Conservation (phyloP, 106 monocot species). For the Apostasia shenzhenica region DNA sequence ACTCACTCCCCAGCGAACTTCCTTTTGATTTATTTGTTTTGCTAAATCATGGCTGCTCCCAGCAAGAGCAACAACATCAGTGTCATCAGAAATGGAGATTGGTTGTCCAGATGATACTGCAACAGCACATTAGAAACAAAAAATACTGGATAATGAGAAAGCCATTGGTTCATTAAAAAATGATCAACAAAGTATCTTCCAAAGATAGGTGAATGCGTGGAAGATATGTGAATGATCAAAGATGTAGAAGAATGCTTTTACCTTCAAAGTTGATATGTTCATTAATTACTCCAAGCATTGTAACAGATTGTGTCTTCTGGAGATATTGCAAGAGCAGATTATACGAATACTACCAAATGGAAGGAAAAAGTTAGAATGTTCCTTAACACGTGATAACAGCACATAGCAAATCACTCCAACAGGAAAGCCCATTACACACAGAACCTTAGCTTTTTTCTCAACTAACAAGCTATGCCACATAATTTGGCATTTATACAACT, state of each 20-base stretch:
- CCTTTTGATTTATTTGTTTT: constrained; percentile 90
- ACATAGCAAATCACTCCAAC: not conserved
- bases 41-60: constrained; percentile 68
- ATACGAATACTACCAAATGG: constrained; percentile 67
- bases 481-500: too few species aligned
- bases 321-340: constrained; percentile 83
- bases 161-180: too few species aligned
- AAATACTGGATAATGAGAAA: constrained; percentile 1
- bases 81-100: constrained; percentile 62
- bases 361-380: constrained; percentile 5
- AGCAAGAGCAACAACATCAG: constrained; percentile 59
- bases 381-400: not conserved
- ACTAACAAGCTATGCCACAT: not conserved
- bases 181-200: too few species aligned
- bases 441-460: not conserved
- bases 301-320: constrained; percentile 73
- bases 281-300: constrained; percentile 94
- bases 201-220: not conserved
- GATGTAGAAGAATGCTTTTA: constrained; percentile 12
- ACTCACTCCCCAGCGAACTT: constrained; percentile 95
- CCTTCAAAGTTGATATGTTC: constrained; percentile 96
- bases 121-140: constrained; percentile 16
- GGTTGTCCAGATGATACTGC: constrained; percentile 90
- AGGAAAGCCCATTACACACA: not conserved
- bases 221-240: not conserved